Percentiles rank a stretch among this genome's conserved stretches.
Evolutionary conservation across 2,329 filamentous ascomycete species (phyloP).

Genomic region (Aureobasidium sp.): DNA sequence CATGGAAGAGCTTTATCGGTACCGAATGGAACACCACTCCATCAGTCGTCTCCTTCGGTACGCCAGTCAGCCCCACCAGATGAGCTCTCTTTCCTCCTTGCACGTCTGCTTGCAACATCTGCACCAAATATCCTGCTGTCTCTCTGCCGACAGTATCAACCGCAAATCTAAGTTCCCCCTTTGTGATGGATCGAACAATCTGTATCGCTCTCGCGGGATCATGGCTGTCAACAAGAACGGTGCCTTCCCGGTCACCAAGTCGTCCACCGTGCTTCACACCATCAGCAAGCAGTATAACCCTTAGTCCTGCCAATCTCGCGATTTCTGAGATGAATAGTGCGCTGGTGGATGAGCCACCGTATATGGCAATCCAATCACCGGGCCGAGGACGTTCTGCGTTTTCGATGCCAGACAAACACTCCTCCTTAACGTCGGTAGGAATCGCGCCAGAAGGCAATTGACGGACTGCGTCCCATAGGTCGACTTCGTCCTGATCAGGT

Average conservation of each 20-base stretch:
- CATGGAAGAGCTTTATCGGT: conserved; percentile 71
- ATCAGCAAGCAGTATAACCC: conserved; percentile 60
- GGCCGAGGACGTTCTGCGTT: conserved; percentile 46
- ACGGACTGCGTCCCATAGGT: conserved; percentile 49
- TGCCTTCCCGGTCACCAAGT: conserved; percentile 47
- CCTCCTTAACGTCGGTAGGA: conserved; percentile 49
- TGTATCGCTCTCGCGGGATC: conserved; percentile 58
- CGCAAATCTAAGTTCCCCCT: conserved; percentile 55
- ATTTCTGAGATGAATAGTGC: conserved; percentile 43
- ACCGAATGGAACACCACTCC: conserved; percentile 56
- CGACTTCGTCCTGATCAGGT: conserved; percentile 38
- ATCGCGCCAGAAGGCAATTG: conserved; percentile 25
- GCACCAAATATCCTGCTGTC: conserved; percentile 52
- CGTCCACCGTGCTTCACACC: conserved; percentile 57
- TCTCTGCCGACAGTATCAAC: conserved; percentile 63
- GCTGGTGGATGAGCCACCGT: conserved; percentile 55
- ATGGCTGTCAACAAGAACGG: conserved; percentile 63
- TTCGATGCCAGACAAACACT: conserved; percentile 53
- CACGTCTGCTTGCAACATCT: conserved; percentile 38
- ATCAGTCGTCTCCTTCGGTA: conserved; percentile 51
- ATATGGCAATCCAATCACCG: conserved; percentile 67
- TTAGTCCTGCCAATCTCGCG: conserved; percentile 58
- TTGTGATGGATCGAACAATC: conserved; percentile 55
- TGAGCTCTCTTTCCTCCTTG: conserved; percentile 38
- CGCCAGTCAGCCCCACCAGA: conserved; percentile 59